Evolutionary conservation across 2,329 filamentous ascomycete genomes (phyloP), one percentile per base, ranked within the genome.

Genomic region (Pseudogymnoascus sp.): DNA sequence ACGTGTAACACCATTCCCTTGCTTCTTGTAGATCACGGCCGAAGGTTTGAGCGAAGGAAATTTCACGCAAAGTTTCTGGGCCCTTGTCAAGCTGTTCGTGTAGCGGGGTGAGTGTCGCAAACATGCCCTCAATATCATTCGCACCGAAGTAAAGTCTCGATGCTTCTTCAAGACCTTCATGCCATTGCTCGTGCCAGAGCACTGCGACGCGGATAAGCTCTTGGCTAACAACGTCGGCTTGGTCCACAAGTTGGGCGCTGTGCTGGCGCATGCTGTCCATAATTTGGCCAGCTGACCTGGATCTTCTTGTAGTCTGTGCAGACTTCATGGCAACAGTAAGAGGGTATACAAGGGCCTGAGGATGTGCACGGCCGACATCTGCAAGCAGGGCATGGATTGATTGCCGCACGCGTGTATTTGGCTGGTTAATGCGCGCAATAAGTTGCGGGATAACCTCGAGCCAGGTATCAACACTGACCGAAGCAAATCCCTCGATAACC

Each of bases 261-360:
- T 99, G 96, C 69, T 93, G 89, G 40, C 93, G 89, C 91, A 99
- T 96, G 72, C 89, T 96, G 67, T 97, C 93, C 93, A 99, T 97
- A 70, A 99, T 96, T 68, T 92, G 87, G 34, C 86, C 88, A 3
- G 96, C 96, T 40, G 93, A 96, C 70, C 91, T 87, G 31, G 92
- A 95, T 64, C 95, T 87, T 64, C 90, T 85, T 36, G 88, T 87
- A 66, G 91, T 89, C 68, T 96, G 90, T 69, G 80, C 80, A 1
- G 95, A 97, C 75, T 99, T 99, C 87, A 97, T 97, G 12, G 95
- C 93, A 16, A 99, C 96, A 0, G 95, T 99, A 72, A 99, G 83
- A 6, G 95, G 93, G 73, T 97, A 99, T 14, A 99, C 95, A 44
- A 99, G 79, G 28, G 96, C 95, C 74, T 99, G 96, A 7, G 96